Conservation (phyloP, 1,139 yeast species). For the Debaryomycetaceae sp. region DNA sequence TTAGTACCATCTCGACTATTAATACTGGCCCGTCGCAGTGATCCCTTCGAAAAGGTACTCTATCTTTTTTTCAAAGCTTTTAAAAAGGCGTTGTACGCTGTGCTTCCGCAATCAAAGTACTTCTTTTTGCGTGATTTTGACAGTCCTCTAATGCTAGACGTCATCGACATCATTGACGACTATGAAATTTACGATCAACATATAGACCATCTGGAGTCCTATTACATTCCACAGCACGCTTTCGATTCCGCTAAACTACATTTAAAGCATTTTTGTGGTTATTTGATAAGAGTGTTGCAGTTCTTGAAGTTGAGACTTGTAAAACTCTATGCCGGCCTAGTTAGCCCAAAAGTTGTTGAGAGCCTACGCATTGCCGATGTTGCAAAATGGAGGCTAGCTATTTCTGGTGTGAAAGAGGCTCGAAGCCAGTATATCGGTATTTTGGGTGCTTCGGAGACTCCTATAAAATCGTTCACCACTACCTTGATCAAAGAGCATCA, state of each 20-base stretch:
- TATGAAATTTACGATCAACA: slow-evolving; percentile 21
- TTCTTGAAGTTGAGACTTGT: slow-evolving; percentile 25
- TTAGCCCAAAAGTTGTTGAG: slow-evolving; percentile 22
- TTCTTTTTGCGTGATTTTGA: slow-evolving; percentile 43
- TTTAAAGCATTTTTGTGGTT: slow-evolving; percentile 26
- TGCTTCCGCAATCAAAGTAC: slow-evolving; percentile 41
- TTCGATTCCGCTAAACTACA: slow-evolving; percentile 17
- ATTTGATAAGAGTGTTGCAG: slow-evolving; percentile 30
- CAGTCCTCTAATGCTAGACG: slow-evolving; percentile 41
- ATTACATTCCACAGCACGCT: slow-evolving; percentile 11
- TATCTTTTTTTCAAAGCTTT: slow-evolving; percentile 34
- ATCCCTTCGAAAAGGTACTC: slow-evolving; percentile 31
- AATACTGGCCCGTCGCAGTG: slow-evolving; percentile 17
- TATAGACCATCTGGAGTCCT: slow-evolving; percentile 14
- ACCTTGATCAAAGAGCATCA: slow-evolving; percentile 32
- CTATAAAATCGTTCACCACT: slow-evolving; percentile 23
- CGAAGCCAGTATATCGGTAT: slow-evolving; percentile 24
- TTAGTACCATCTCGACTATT: slow-evolving; percentile 31
- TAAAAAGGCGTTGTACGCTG: slow-evolving; percentile 34
- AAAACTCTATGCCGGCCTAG: slow-evolving; percentile 26
- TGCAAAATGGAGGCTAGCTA: slow-evolving; percentile 25
- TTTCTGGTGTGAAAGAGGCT: slow-evolving; percentile 22
- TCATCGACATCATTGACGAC: slow-evolving; percentile 25
- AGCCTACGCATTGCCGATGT: slow-evolving; percentile 29
- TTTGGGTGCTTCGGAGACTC: slow-evolving; percentile 23